Percentiles rank a stretch among this genome's conserved stretches.
phyloP scores from a whole-genome alignment of 768 basidiomycete genomes.

The Boletus barrowsii region DNA sequence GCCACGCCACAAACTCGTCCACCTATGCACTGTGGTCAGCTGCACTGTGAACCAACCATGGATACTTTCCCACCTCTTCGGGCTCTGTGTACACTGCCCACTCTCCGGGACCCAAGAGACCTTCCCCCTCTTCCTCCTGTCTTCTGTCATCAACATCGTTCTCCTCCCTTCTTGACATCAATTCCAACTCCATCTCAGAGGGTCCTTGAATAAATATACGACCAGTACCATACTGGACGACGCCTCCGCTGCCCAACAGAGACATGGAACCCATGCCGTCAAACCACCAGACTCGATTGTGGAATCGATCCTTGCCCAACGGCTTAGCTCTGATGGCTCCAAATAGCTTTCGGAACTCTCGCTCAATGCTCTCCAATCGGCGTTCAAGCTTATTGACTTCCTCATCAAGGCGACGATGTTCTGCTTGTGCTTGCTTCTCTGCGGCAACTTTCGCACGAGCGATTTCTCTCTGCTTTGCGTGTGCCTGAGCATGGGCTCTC shows the following conservation, averaged over 20 bases:
- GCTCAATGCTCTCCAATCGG: slow-evolving; percentile 81
- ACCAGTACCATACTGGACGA: slow-evolving; percentile 83
- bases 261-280: slow-evolving; percentile 90
- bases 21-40: slow-evolving; percentile 46
- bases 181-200: slow-evolving; percentile 72
- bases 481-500: slow-evolving; percentile 51
- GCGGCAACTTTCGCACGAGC: slow-evolving; percentile 76
- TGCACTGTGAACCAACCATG: background rate
- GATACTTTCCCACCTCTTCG: slow-evolving; percentile 65
- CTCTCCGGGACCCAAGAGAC: slow-evolving; percentile 67
- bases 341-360: slow-evolving; percentile 88
- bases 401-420: slow-evolving; percentile 82
- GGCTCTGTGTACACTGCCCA: slow-evolving; percentile 90
- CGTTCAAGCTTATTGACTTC: slow-evolving; percentile 82
- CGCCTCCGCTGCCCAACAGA: slow-evolving; percentile 73
- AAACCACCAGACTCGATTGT: slow-evolving; percentile 98
- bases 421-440: slow-evolving; percentile 76
- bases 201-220: slow-evolving; percentile 92
- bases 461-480: slow-evolving; percentile 79
- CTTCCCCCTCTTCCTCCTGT: slow-evolving; percentile 78
- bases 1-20: slow-evolving; percentile 81
- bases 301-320: slow-evolving; percentile 88
- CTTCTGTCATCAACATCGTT: slow-evolving; percentile 54
- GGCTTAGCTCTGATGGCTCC: slow-evolving; percentile 86
- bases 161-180: slow-evolving; percentile 59